A percentile compares a stretch with the other conserved stretches of the same genome.
Conservation (phyloP, 306 rosid species). For the Quillaja saponaria region DNA sequence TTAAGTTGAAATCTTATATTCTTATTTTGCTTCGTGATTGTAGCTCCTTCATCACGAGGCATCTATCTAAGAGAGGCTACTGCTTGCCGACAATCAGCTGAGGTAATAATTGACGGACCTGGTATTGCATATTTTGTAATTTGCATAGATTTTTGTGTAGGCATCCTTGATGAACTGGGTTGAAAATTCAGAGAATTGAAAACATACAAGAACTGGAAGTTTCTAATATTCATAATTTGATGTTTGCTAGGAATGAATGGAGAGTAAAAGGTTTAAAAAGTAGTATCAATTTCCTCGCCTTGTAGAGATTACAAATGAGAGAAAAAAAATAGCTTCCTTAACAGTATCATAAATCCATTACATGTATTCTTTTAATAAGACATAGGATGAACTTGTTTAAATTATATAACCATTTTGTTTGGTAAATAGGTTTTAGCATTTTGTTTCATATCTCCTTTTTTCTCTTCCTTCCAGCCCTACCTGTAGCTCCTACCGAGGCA, state of each 20-base stretch:
- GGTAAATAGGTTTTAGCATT: neutral
- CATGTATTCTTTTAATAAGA: neutral
- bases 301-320: constrained; percentile 8
- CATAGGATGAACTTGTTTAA: neutral
- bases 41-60: constrained; percentile 82
- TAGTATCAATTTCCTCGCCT: constrained; percentile 16
- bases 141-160: constrained; percentile 4
- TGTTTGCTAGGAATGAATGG: constrained; percentile 8
- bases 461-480: no score
- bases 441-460: neutral
- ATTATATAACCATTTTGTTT: neutral
- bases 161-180: constrained; percentile 20
- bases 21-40: constrained; percentile 39
- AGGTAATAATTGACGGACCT: no score
- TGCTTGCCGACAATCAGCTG: constrained; percentile 68
- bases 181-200: constrained; percentile 11
- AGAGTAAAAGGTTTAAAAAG: constrained; percentile 19
- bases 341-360: neutral
- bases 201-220: neutral
- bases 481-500: neutral
- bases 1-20: no score
- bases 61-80: constrained; percentile 91
- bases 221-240: constrained; percentile 14
- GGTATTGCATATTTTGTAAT: no score
- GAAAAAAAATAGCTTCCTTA: neutral